Conservation (phyloP, 2,329 filamentous ascomycete species). For the Cordyceps cateniannulata region DNA sequence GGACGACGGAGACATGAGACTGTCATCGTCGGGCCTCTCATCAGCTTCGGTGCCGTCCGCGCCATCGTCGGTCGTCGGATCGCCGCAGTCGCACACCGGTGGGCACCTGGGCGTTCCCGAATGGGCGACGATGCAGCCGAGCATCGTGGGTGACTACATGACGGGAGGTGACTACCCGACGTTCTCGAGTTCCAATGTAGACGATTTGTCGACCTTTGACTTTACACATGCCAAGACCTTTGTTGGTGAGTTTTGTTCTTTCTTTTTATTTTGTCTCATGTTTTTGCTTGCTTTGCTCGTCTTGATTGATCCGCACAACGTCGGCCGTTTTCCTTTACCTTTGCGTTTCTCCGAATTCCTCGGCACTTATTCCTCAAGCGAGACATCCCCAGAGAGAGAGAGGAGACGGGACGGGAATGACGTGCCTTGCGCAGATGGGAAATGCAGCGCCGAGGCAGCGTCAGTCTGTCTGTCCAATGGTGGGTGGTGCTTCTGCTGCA, state of each 20-base stretch:
- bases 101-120: conserved; percentile 50
- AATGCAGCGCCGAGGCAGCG: neutral
- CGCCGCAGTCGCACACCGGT: conserved; percentile 51
- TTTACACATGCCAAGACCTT: conserved; percentile 44
- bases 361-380: neutral
- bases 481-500: neutral
- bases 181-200: conserved; percentile 42
- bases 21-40: conserved; percentile 53
- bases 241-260: conserved; percentile 46
- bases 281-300: conserved; percentile 26
- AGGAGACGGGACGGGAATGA: neutral
- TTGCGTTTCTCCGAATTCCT: conserved; percentile 25
- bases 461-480: neutral
- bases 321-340: conserved; percentile 24
- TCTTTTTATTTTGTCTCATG: conserved; percentile 17
- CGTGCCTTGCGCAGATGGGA: neutral
- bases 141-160: conserved; percentile 54
- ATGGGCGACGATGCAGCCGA: conserved; percentile 58
- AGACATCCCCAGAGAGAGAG: neutral
- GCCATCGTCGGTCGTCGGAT: conserved; percentile 60
- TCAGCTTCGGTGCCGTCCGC: conserved; percentile 57
- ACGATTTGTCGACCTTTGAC: conserved; percentile 44
- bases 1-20: conserved; percentile 44
- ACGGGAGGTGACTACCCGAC: conserved; percentile 49
- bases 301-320: conserved; percentile 13